Evolutionary conservation across 2,329 filamentous ascomycete species (phyloP).

Genomic region (Neofusicoccum parvum): DNA sequence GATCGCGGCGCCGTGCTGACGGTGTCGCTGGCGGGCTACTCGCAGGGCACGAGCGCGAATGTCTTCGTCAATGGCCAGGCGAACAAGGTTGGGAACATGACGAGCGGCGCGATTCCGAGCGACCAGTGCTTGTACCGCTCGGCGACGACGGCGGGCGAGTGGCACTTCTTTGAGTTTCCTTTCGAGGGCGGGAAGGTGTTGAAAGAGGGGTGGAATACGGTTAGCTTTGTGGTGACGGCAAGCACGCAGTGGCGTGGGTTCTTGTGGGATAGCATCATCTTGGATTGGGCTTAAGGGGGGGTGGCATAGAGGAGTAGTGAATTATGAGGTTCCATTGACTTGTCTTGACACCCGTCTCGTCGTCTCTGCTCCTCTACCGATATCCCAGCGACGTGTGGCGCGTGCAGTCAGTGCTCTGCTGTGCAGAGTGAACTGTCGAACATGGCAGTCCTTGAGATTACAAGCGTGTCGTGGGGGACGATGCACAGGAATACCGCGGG

Average conservation of each 20-base stretch:
- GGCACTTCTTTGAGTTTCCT: constrained; percentile 48
- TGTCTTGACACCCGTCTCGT: neutral
- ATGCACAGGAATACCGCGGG: neutral
- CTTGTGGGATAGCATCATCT: constrained; percentile 46
- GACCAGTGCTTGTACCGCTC: constrained; percentile 54
- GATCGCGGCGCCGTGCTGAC: constrained; percentile 36
- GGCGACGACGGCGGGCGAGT: constrained; percentile 51
- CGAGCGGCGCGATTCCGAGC: constrained; percentile 38
- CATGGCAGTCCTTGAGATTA: neutral
- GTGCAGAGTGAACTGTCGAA: neutral
- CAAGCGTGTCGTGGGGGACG: neutral
- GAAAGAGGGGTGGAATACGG: constrained; percentile 37
- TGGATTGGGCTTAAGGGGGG: constrained; percentile 35
- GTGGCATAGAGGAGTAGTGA: neutral
- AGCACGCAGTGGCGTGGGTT: constrained; percentile 44
- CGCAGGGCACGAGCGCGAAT: constrained; percentile 43
- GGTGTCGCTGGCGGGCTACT: constrained; percentile 50
- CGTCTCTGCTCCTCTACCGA: neutral
- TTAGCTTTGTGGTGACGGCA: constrained; percentile 42
- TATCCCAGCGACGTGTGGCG: neutral
- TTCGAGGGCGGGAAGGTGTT: constrained; percentile 33
- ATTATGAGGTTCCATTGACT: neutral
- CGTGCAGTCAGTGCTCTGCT: neutral
- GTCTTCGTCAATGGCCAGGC: constrained; percentile 45
- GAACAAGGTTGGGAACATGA: constrained; percentile 44